These are phyloP conservation scores for Pestalotiopsis sp. DNA, from an alignment of 2,329 filamentous ascomycete genomes.

Conservation along the genomic window DNA sequence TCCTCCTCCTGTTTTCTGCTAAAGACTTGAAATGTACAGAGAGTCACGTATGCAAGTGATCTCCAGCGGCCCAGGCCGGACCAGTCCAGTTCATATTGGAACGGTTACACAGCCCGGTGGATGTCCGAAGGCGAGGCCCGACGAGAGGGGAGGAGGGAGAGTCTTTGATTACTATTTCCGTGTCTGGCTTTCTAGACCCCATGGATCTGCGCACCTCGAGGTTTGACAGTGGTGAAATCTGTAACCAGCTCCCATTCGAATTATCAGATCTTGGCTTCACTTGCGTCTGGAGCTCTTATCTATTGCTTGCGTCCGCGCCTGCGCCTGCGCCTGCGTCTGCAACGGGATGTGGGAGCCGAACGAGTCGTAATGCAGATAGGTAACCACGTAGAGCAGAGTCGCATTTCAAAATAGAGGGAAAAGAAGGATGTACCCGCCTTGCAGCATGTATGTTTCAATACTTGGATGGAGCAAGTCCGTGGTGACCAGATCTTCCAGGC, in stretches of 20 bases:
- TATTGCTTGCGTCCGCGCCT: not conserved
- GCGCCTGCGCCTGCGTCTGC: not conserved
- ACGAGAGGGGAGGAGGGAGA: not conserved
- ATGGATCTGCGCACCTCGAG: no score
- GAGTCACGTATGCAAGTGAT: not conserved
- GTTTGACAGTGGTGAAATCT: not conserved
- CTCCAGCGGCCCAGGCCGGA: not conserved
- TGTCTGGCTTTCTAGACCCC: no score
- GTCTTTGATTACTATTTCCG: no score
- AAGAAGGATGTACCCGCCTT: not conserved
- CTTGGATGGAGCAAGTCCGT: not conserved
- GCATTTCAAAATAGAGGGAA: not conserved
- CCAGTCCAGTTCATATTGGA: not conserved
- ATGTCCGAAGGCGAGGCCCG: not conserved
- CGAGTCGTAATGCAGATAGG: no score
- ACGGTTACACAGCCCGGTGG: not conserved
- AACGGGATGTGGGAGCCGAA: not conserved
- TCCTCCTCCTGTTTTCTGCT: not conserved
- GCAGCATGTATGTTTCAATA: constrained; percentile 8
- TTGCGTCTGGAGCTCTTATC: not conserved
- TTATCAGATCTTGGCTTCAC: not conserved
- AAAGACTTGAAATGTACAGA: not conserved
- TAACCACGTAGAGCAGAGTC: not conserved
- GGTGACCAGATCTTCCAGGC: constrained; percentile 3
- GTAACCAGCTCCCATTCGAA: not conserved